Evolutionary conservation across 768 basidiomycete species (phyloP).

Genomic region (Peribolospora kevripleyi): DNA sequence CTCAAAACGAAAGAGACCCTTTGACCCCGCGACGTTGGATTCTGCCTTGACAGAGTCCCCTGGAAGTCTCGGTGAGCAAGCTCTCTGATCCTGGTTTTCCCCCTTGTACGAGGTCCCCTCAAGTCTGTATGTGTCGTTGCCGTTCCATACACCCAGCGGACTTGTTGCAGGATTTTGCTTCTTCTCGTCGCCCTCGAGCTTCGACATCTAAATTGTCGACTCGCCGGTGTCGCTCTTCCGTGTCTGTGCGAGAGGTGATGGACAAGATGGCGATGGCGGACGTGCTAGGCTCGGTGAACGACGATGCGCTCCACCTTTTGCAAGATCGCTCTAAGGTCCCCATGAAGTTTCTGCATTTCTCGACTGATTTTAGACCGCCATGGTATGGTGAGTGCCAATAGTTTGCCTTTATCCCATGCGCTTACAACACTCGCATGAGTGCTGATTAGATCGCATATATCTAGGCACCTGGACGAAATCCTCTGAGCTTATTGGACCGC

Average conservation of each 20-base stretch:
- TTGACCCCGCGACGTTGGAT: no score
- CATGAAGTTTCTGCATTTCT: slow-evolving; percentile 61
- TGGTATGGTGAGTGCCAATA: slow-evolving; percentile 38
- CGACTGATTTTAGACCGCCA: slow-evolving; percentile 63
- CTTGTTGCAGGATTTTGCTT: no score
- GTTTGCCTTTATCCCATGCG: neutral
- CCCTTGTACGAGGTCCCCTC: no score
- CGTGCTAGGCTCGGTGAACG: slow-evolving; percentile 41
- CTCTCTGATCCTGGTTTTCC: no score
- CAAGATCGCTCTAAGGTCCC: slow-evolving; percentile 38
- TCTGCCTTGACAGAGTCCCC: no score
- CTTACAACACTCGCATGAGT: neutral
- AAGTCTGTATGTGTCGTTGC: neutral
- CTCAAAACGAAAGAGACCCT: no score
- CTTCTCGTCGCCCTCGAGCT: no score
- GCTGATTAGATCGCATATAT: neutral
- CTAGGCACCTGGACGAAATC: slow-evolving; percentile 60
- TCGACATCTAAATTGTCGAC: no score
- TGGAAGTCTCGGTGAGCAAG: no score
- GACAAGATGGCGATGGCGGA: slow-evolving; percentile 50
- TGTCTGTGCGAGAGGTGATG: slow-evolving; percentile 30
- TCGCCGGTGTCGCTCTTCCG: neutral
- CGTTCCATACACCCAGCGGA: neutral
- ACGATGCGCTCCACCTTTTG: slow-evolving; percentile 41
- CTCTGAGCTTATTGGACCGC: slow-evolving; percentile 52